Evolutionary conservation across 768 basidiomycete species (phyloP), one percentile per base, ranked within the genome.

Genomic region (Amanita polypyramis): DNA sequence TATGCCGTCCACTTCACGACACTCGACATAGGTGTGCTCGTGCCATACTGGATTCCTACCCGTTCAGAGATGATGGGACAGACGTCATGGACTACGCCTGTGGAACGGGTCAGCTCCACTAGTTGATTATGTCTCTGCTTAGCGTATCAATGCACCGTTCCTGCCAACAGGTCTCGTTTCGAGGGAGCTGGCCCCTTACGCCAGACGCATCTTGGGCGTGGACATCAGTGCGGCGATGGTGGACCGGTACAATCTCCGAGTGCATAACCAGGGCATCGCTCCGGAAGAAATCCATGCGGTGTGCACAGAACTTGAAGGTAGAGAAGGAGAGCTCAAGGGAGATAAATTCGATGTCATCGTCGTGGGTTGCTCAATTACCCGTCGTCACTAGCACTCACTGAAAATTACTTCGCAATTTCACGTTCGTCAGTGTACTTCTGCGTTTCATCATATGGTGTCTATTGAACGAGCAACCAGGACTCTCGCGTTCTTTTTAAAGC

Each of bases 181-280:
- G 2, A 70, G 76, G 52, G 70, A 74, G 36, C 69, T 89, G 19
- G 77, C 76, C 0, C 68, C 77, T 1, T 65, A 82, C 53, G 73
- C 74, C 39, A 82, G 77, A 58, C 68, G 68, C 25, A 73, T 89
- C 52, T 62, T 87, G 12, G 87, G 85, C 8, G 77, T 85, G 12
- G 88, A 90, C 57, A 82, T 88, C 57, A 86, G 80, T 62, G 77
- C 80, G 52, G 73, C 63, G 1, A 75, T 80, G 69, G 81, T 89
- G 7, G 78, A 85, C 47, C 62, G 68, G 12, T 90, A 76, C 67
- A 86, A 85, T 61, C 56, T 62, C 44, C 66, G 69, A 17, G 77
- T 77, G 10, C 50, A 50, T 15, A 75, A 81, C 47, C 80, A 86
- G 49, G 83, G 84, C 4, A 74, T 86, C 32, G 55, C 71, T 1